phyloP scores from a whole-genome alignment of 2,329 filamentous ascomycete genomes.

The Colletotrichum liriopes region DNA sequence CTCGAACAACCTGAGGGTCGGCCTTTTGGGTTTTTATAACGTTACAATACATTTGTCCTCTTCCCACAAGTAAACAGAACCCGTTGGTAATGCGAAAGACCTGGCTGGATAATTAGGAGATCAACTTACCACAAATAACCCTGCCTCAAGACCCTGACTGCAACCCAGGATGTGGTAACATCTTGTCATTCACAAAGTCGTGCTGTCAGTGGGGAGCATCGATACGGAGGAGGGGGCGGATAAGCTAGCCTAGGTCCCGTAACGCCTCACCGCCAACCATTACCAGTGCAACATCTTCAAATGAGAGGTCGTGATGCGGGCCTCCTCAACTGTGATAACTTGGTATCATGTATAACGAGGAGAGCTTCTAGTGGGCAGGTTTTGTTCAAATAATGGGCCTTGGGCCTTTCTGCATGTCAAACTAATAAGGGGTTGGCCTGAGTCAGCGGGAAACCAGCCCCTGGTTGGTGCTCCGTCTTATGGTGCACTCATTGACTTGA shows the following conservation, averaged over 20 bases:
- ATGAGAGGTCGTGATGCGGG: not conserved
- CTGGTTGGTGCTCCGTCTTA: no score
- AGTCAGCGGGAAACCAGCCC: no score
- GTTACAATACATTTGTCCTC: not conserved
- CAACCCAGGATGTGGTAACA: not conserved
- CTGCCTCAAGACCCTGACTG: not conserved
- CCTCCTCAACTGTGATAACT: not conserved
- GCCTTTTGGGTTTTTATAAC: not conserved
- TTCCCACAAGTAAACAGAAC: not conserved
- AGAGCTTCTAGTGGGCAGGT: no score
- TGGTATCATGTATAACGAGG: not conserved
- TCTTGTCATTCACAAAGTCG: slow-evolving; percentile 1
- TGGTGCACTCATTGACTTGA: no score
- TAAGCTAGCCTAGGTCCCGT: slow-evolving; percentile 10
- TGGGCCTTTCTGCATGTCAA: no score
- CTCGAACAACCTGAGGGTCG: not conserved
- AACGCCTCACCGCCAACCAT: slow-evolving; percentile 13
- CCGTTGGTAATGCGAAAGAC: not conserved
- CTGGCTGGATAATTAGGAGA: not conserved
- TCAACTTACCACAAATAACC: not conserved
- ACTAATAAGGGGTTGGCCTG: no score
- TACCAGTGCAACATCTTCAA: slow-evolving; percentile 1
- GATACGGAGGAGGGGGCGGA: not conserved
- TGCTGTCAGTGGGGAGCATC: not conserved
- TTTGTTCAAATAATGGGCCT: no score